Evolutionary conservation across 2,329 filamentous ascomycete species (phyloP), one percentile per base, ranked within the genome.

Genomic region (Colletotrichum costaricense): DNA sequence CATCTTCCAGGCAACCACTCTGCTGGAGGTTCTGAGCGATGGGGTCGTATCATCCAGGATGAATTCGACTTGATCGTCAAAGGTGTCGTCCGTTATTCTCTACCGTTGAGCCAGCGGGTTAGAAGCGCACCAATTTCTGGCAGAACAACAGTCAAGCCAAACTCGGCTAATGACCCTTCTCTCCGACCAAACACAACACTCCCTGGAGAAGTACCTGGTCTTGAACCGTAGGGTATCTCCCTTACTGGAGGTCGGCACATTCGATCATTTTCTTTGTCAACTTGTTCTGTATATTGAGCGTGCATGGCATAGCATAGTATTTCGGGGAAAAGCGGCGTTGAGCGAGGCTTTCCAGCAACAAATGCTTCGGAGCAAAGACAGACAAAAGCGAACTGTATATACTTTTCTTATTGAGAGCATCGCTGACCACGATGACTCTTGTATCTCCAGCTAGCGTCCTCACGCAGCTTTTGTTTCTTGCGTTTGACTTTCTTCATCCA

Each of bases 41-140:
- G 97, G 97, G 95, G 97, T 80, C 90, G 92, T 73, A 95, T 98
- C 59, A 87, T 98, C 63, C 91, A 97, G 76, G 94, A 98, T 81
- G 94, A 96, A 57, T 99, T 98, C 77, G 95, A 98, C 77, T 88
- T 99, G 62, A 96, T 98, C 74, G 90, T 99, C 55, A 93, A 97
- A 77, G 97, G 97, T 26, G 93, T 97, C 16, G 87, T 99, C 77
- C 95, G 95, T 79, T 99, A 99, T 79, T 89, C 86, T 35, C 84
- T 93, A 42, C 91, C 91, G 3, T 83, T 93, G 65, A 92, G 89
- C 77, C 88, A 89, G 76, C 88, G 87, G 67, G 82, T 91, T 49
- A 85, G 90, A 75, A 92, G 88, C 75, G 88, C 89, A 9, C 86
- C 88, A 8, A 90, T 93, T 57, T 88, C 89, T 11, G 90, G 89